Conservation (phyloP, 768 basidiomycete genomes). For the Tremella fuciformis region DNA sequence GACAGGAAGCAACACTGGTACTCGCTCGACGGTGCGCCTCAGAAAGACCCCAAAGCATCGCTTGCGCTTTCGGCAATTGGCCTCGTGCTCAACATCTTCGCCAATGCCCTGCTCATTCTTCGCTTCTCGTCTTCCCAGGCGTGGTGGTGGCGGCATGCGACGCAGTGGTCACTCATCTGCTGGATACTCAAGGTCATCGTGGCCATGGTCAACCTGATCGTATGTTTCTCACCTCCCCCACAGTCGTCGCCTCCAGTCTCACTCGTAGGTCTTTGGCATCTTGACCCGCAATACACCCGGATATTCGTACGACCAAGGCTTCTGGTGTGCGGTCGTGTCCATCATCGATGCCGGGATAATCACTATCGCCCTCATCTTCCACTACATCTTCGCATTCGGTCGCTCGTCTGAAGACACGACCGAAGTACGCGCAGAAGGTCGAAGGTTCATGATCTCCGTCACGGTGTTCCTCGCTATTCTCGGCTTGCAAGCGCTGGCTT, state of each 20-base stretch:
- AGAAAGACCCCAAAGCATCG: conserved; percentile 44
- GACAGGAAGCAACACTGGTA: conserved; percentile 47
- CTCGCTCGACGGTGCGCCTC: conserved; percentile 26
- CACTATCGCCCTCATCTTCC: conserved; percentile 32
- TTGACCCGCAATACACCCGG: conserved; percentile 29
- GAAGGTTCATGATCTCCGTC: conserved; percentile 44
- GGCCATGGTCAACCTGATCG: conserved; percentile 44
- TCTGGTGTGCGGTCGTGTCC: conserved; percentile 43
- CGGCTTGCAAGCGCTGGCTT: conserved; percentile 48
- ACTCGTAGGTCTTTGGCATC: conserved; percentile 23
- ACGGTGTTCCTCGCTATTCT: conserved; percentile 39
- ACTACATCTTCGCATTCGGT: conserved; percentile 36
- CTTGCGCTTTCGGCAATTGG: conserved; percentile 39
- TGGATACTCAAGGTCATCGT: conserved; percentile 52
- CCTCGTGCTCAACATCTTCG: conserved; percentile 48
- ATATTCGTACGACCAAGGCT: conserved; percentile 33
- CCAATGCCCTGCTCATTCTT: conserved; percentile 49
- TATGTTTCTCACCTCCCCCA: no score
- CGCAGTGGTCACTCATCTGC: conserved; percentile 34
- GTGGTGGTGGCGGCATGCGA: conserved; percentile 33
- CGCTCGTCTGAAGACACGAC: conserved; percentile 12
- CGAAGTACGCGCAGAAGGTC: conserved; percentile 28
- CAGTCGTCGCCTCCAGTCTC: conserved; percentile 15
- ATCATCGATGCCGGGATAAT: conserved; percentile 37
- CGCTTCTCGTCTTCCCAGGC: conserved; percentile 44